Conservation (phyloP, 1,284 basidiomycete species). For the Sanghuangporus weigelae region DNA sequence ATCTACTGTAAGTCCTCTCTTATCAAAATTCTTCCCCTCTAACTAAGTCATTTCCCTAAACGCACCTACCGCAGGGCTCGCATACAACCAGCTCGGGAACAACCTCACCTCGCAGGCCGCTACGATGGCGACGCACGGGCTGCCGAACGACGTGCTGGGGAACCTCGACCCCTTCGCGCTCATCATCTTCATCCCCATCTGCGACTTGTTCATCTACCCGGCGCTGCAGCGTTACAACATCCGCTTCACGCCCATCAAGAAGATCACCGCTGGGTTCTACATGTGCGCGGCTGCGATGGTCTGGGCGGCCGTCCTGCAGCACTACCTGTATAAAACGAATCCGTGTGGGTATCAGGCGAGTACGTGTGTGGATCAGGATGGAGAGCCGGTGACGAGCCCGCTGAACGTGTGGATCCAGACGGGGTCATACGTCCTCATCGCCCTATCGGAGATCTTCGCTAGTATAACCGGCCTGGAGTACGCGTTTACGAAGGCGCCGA, state of each 20-base stretch:
- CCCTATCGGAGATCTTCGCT: conserved; percentile 75
- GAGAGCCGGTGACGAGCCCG: conserved; percentile 7
- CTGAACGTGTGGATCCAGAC: conserved; percentile 17
- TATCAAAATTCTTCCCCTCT: background rate
- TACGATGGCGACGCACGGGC: conserved; percentile 63
- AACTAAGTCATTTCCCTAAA: background rate
- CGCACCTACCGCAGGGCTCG: conserved; percentile 45
- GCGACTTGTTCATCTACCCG: conserved; percentile 54
- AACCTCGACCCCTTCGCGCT: conserved; percentile 77
- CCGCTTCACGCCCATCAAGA: conserved; percentile 36
- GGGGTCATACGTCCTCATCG: conserved; percentile 52
- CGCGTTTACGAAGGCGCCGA: conserved; percentile 83
- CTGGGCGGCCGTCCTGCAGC: conserved; percentile 61
- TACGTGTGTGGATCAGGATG: conserved; percentile 40
- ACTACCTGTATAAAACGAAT: conserved; percentile 68
- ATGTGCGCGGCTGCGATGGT: conserved; percentile 33
- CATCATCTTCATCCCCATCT: conserved; percentile 70
- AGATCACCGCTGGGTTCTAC: conserved; percentile 41
- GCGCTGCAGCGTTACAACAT: conserved; percentile 31
- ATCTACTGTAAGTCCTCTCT: conserved; percentile 51
- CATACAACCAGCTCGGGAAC: conserved; percentile 73
- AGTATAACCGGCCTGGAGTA: conserved; percentile 85
- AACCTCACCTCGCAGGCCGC: conserved; percentile 79
- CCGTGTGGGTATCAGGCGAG: conserved; percentile 56
- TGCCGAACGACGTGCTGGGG: conserved; percentile 79